Evolutionary conservation across 1,284 basidiomycete genomes (phyloP), one percentile per base, ranked within the genome.

Genomic region (Ceratobasidium sp.): DNA sequence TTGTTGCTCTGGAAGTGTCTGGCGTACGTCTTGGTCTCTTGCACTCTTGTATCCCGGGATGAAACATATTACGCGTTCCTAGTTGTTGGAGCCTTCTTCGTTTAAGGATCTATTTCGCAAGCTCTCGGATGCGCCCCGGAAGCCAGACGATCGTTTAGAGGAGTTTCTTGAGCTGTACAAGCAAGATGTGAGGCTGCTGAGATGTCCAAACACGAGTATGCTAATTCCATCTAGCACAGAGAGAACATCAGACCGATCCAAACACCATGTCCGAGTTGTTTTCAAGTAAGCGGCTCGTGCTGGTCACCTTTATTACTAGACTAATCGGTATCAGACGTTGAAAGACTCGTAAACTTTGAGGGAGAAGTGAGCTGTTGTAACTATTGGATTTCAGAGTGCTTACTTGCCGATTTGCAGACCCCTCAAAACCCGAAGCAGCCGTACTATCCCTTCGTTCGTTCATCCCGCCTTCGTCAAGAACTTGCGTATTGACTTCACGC

Each of bases 241-340:
- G 65, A 29, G 51, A 69, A 53, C 39, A 56, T 29, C 65, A 69
- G 37, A 69, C 51, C 1, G 65, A 69, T 31, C 65, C 65, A 22
- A 43, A 58, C 53, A 69, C 49, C 51, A 69, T 69, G 65, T 69
- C 65, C 27, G 65, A 69, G 19, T 9, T 69, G n/a, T 56, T 69
- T 46, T 56, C 49, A 37, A 69, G 65, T 69, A 24, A 69, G 65
- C 37, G n/a, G 24, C 4, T 24, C 2, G 6, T 56, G 8, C 13
- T 16, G 27, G 13, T 27, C 41, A 16, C 41, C 27, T 43, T 14
- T 41, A 7, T 31, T 13, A 6, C 14, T 14, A 64, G 39, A 3
- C 29, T 39, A 64, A 64, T n/a, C 2, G 16, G 16, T 31, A 41
- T 29, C 29, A 69, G 65, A 69, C 31, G 65, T 69, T 22, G 65